Base-by-base conservation (phyloP, 768 basidiomycete species). In the Lactarius evosmus region DNA sequence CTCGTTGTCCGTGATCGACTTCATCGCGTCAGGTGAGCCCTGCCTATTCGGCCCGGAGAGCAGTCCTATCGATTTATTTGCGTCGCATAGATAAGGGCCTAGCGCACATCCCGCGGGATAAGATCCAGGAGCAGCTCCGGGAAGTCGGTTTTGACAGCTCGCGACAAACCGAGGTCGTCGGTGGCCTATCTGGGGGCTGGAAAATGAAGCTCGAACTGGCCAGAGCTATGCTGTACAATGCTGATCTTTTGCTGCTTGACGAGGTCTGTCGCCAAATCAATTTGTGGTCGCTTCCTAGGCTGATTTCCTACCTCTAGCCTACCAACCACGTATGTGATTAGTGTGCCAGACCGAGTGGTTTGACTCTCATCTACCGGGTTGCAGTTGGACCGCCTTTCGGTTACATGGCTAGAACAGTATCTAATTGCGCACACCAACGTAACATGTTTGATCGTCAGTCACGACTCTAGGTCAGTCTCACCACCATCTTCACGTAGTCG, bases 171-270 rank as follows among this genome's bases (percentile, higher is more conserved):
- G 91, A 96, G 70, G 78, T 83, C 57, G 95, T 98, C 65, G 93
- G 90, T 54, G 88, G 91, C 46, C 79, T 98, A 65, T 97, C 95
- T 16, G 96, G 96, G 71, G 95, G 96, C 49, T 98, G 95, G 95
- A 98, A 98, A 80, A 98, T 98, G 95, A 97, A 97, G 76, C 83
- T 98, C 58, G 95, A 98, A 74, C 83, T 98, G 44, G 94, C 93
- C 8, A 81, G 95, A 69, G 96, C 95, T 14, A 98, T 98, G 94
- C 79, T 98, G 56, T 95, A 96, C 79, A 94, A 95, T 70, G 95
- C 91, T 12, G 90, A 92, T 75, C 78, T 92, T 38, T 80, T 92
- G 14, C 78, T 92, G 54, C 83, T 92, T n/a, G 90, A 95, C 71
- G 94, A 95, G 83, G 88, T 89, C 30, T 54, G 66, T 65, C 55